Conservation (phyloP, 768 basidiomycete species). For the Phaffia tasmanica region DNA sequence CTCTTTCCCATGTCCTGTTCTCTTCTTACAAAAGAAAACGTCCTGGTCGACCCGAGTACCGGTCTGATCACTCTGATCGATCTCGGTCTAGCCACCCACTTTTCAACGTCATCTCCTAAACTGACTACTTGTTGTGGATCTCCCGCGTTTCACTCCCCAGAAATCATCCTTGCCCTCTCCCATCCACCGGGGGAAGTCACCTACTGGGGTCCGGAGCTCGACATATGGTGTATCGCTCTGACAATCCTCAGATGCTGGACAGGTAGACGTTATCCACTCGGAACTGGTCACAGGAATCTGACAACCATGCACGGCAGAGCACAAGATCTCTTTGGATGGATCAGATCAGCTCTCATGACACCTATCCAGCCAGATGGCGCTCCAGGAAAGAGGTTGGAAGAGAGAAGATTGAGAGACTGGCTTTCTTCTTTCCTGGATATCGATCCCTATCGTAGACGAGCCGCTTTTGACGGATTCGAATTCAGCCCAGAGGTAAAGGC, state of each 20-base stretch:
- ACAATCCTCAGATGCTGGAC: constrained; percentile 39
- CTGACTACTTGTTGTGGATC: constrained; percentile 41
- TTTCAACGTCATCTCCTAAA: constrained; percentile 37
- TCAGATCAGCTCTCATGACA: constrained; percentile 29
- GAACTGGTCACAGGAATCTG: constrained; percentile 36
- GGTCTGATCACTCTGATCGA: constrained; percentile 41
- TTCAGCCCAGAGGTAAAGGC: constrained; percentile 30
- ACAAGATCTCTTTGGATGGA: constrained; percentile 31
- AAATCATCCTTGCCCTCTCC: constrained; percentile 38
- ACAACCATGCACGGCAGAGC: constrained; percentile 37
- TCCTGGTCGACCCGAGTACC: constrained; percentile 33
- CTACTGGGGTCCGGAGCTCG: constrained; percentile 40
- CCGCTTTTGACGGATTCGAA: constrained; percentile 32
- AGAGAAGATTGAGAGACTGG: constrained; percentile 31
- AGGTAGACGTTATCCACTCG: constrained; percentile 40
- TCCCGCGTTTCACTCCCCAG: constrained; percentile 36
- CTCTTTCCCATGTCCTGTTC: neutral
- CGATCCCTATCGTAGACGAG: constrained; percentile 37
- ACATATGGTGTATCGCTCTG: constrained; percentile 43
- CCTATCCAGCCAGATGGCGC: constrained; percentile 19
- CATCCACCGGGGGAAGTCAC: constrained; percentile 37
- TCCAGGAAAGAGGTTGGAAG: constrained; percentile 29
- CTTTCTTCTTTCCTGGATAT: constrained; percentile 38
- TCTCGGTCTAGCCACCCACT: constrained; percentile 42
- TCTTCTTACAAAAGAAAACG: constrained; percentile 27